Evolutionary conservation across 805 yeast genomes (phyloP).

Genomic region (Wickerhamomyces silvicola): DNA sequence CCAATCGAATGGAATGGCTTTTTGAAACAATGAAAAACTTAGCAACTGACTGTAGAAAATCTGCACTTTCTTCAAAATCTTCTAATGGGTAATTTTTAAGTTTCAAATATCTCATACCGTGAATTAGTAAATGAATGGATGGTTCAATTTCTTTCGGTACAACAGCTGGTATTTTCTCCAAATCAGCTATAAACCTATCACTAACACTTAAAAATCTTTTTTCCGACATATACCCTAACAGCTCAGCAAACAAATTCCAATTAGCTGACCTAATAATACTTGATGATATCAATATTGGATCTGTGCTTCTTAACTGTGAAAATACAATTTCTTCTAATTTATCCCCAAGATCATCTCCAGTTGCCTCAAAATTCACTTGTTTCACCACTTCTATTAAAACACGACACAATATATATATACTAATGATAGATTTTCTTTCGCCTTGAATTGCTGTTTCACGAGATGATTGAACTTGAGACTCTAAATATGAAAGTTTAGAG

Average conservation of each 20-base stretch:
- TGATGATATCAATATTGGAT: conserved; percentile 61
- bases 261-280: conserved; percentile 81
- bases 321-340: conserved; percentile 91
- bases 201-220: conserved; percentile 81
- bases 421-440: conserved; percentile 78
- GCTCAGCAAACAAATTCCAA: conserved; percentile 87
- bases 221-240: conserved; percentile 86
- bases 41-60: conserved; percentile 76
- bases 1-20: conserved; percentile 58
- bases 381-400: conserved; percentile 88
- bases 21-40: conserved; percentile 70
- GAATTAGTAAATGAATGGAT: conserved; percentile 64
- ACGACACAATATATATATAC: conserved; percentile 83
- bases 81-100: conserved; percentile 84
- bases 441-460: conserved; percentile 72
- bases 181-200: conserved; percentile 87
- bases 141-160: conserved; percentile 49
- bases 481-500: conserved; percentile 46
- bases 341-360: conserved; percentile 74
- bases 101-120: conserved; percentile 85
- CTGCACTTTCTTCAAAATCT: conserved; percentile 87
- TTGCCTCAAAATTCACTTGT: conserved; percentile 68
- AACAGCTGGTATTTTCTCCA: conserved; percentile 69
- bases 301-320: conserved; percentile 81
- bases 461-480: conserved; percentile 34